A percentile compares a stretch with the other conserved stretches of the same genome.
These are phyloP conservation scores for Globisporangium sylvaticum DNA, from an alignment of 352 stramenopile genomes.

Conservation along the genomic window DNA sequence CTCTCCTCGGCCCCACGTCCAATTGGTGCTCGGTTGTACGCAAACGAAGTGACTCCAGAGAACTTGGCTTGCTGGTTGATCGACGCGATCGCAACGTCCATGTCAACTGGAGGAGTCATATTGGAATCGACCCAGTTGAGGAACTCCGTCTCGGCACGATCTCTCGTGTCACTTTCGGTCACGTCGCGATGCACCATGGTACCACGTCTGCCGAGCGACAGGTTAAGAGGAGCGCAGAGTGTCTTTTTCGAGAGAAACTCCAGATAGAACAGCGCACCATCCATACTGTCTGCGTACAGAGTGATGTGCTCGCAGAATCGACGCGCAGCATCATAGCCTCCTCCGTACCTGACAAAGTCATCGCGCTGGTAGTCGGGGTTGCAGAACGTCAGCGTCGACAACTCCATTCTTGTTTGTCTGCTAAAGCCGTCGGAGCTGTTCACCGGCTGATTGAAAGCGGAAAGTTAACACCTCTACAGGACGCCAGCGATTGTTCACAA, in stretches of 20 bases:
- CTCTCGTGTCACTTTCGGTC: constrained; percentile 19
- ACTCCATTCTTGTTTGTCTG: constrained; percentile 18
- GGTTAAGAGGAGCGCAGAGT: constrained; percentile 37
- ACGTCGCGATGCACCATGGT: constrained; percentile 46
- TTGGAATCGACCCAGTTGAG: constrained; percentile 40
- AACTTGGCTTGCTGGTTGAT: constrained; percentile 60
- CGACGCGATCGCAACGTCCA: constrained; percentile 46
- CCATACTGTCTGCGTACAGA: constrained; percentile 66
- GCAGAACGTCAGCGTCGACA: constrained; percentile 68
- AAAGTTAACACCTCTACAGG: too few species aligned
- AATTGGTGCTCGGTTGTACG: constrained; percentile 39
- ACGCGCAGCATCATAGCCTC: constrained; percentile 47
- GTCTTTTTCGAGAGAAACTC: constrained; percentile 54
- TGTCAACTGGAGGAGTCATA: constrained; percentile 28
- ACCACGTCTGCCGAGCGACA: constrained; percentile 48
- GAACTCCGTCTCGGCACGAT: constrained; percentile 32
- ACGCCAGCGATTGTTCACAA: background rate
- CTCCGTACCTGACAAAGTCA: constrained; percentile 57
- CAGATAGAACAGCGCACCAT: constrained; percentile 69
- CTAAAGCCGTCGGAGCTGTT: background rate
- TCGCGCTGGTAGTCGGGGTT: constrained; percentile 77
- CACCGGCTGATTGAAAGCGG: background rate
- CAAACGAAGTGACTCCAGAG: constrained; percentile 43
- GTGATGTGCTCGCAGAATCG: constrained; percentile 64
- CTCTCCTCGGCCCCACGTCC: constrained; percentile 2